Evolutionary conservation across 345 rosid genomes (phyloP).

Genomic region (Pistacia vera): DNA sequence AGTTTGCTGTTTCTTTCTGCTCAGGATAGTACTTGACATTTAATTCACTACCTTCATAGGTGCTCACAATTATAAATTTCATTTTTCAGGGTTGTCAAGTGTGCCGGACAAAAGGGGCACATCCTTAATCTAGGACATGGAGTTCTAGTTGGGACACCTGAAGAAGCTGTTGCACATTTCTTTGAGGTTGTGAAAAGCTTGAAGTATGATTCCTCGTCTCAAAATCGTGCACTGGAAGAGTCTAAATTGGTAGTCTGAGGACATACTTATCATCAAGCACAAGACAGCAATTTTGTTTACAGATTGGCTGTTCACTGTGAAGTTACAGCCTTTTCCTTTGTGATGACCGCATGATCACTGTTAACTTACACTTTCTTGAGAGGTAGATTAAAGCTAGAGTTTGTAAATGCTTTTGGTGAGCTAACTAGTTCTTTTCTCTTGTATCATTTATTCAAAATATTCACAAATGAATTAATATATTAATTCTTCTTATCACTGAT

Average conservation of each 20-base stretch:
- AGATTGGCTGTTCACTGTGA: slow-evolving; percentile 5
- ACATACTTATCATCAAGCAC: not conserved
- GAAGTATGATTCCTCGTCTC: slow-evolving; percentile 45
- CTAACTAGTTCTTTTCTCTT: slow-evolving; percentile 15
- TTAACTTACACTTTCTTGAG: slow-evolving; percentile 19
- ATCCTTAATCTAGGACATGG: slow-evolving; percentile 91
- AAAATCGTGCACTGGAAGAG: slow-evolving; percentile 47
- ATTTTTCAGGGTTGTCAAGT: slow-evolving; percentile 70
- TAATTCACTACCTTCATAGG: not conserved
- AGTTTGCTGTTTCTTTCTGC: slow-evolving; percentile 1
- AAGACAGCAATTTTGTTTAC: slow-evolving; percentile 15
- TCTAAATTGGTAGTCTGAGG: slow-evolving; percentile 57
- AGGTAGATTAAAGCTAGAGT: slow-evolving; percentile 20
- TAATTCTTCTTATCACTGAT: not conserved
- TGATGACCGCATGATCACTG: slow-evolving; percentile 8
- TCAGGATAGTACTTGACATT: not conserved
- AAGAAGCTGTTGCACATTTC: slow-evolving; percentile 93
- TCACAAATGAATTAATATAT: not conserved
- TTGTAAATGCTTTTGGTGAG: slow-evolving; percentile 22
- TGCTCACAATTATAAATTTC: not conserved
- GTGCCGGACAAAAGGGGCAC: slow-evolving; percentile 88
- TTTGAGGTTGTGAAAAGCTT: slow-evolving; percentile 77
- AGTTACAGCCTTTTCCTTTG: slow-evolving; percentile 8
- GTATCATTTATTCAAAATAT: slow-evolving; percentile 9
- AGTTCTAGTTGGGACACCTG: slow-evolving; percentile 92